Percentiles rank a stretch among this genome's conserved stretches.
Evolutionary conservation across 176 grass and related monocot species (phyloP).

Genomic region (Guadua angustifolia): DNA sequence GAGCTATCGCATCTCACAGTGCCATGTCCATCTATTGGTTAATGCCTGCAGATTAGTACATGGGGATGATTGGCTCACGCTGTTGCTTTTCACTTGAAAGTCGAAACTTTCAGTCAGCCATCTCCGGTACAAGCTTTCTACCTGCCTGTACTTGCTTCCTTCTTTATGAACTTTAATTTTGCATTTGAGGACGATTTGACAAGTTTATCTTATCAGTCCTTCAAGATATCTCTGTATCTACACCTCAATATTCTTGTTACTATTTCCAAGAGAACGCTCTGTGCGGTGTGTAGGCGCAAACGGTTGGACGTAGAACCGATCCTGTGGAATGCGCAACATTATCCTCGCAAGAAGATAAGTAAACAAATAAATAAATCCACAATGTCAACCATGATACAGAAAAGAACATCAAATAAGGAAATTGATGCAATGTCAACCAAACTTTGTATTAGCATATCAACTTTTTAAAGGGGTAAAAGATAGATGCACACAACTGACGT

Average conservation of each 20-base stretch:
- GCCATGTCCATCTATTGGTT: constrained; percentile 19
- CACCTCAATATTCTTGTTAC: neutral
- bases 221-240: neutral
- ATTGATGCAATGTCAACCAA: neutral
- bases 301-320: neutral
- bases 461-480: too few species aligned
- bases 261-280: neutral
- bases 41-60: constrained; percentile 31
- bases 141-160: neutral
- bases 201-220: neutral
- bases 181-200: constrained; percentile 4
- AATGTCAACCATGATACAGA: neutral
- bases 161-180: neutral
- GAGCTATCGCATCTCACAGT: neutral
- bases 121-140: constrained; percentile 39
- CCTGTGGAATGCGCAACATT: neutral
- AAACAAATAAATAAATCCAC: neutral
- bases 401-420: neutral
- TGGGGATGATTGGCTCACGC: neutral
- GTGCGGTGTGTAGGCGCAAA: neutral
- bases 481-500: too few species aligned
- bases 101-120: constrained; percentile 11
- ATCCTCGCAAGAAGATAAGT: neutral
- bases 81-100: constrained; percentile 27
- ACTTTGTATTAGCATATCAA: neutral